A percentile compares a stretch with the other conserved stretches of the same genome.
These are phyloP conservation scores for Hymenotorrendiella dingleyae DNA, from an alignment of 2,329 filamentous ascomycete species.

Conservation along the genomic window DNA sequence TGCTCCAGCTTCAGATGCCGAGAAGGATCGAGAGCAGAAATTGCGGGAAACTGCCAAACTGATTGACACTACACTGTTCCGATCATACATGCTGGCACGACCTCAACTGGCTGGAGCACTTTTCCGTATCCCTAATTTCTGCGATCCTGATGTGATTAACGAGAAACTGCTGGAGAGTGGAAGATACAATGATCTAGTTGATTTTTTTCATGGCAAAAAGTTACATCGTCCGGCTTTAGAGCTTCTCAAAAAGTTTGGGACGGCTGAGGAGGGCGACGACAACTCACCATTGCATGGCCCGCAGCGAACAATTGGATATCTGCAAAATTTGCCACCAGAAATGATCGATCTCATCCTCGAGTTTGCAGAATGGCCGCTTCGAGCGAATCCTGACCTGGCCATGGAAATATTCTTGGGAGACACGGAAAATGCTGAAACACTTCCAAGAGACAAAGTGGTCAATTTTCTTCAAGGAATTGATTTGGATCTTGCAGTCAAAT, in stretches of 20 bases:
- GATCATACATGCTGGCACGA: conserved; percentile 88
- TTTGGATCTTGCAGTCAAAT: conserved; percentile 64
- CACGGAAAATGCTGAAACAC: conserved; percentile 86
- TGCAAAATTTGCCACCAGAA: conserved; percentile 83
- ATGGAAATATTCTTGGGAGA: conserved; percentile 95
- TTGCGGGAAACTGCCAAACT: conserved; percentile 72
- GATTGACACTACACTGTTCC: conserved; percentile 91
- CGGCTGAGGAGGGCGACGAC: conserved; percentile 45
- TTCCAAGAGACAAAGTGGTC: conserved; percentile 72
- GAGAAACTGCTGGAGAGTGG: conserved; percentile 84
- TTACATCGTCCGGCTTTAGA: conserved; percentile 83
- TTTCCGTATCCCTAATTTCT: conserved; percentile 95
- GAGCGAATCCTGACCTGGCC: conserved; percentile 63
- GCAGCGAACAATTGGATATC: conserved; percentile 75
- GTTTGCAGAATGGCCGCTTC: conserved; percentile 83
- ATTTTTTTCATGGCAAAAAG: conserved; percentile 94
- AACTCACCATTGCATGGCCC: conserved; percentile 66
- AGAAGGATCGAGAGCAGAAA: conserved; percentile 60
- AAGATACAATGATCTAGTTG: conserved; percentile 89
- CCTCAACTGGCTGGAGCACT: conserved; percentile 81
- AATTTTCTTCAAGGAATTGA: conserved; percentile 69
- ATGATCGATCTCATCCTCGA: conserved; percentile 88
- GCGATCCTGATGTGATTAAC: conserved; percentile 91
- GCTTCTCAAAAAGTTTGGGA: conserved; percentile 75
- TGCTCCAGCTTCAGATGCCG: conserved; percentile 32